Conservation (phyloP, 2,329 filamentous ascomycete species). For the Nothophaeocryptopus gaeumannii region DNA sequence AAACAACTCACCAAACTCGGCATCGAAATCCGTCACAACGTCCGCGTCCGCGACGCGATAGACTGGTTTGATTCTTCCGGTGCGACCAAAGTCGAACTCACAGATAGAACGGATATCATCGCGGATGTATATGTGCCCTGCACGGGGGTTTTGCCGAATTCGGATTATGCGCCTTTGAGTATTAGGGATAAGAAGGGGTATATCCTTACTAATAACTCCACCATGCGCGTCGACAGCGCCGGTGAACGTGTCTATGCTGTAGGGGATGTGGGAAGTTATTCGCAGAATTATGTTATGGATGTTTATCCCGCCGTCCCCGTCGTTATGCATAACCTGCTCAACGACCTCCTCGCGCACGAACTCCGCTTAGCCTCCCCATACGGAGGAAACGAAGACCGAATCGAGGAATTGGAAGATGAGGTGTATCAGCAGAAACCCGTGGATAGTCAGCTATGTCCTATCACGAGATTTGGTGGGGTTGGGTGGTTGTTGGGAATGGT, state of each 20-base stretch:
- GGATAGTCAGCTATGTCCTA: constrained; percentile 30
- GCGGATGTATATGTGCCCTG: constrained; percentile 39
- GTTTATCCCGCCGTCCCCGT: constrained; percentile 38
- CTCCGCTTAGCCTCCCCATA: constrained; percentile 27
- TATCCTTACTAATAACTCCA: constrained; percentile 26
- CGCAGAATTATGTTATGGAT: constrained; percentile 34
- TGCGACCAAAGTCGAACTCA: constrained; percentile 26
- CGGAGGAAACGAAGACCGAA: constrained; percentile 25
- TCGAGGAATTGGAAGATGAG: constrained; percentile 27
- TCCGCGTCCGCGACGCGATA: constrained; percentile 25
- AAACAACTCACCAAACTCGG: constrained; percentile 32
- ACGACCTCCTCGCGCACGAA: constrained; percentile 34
- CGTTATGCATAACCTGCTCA: constrained; percentile 35
- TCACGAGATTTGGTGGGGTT: constrained; percentile 33
- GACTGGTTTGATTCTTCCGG: constrained; percentile 25
- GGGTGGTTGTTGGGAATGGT: constrained; percentile 28
- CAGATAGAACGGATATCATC: constrained; percentile 32
- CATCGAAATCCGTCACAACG: constrained; percentile 32
- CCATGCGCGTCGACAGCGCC: constrained; percentile 31
- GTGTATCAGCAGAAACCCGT: constrained; percentile 15
- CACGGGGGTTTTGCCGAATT: constrained; percentile 36
- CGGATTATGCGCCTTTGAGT: constrained; percentile 27
- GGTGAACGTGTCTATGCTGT: constrained; percentile 36
- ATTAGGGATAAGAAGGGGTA: constrained; percentile 32
- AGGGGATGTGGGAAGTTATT: constrained; percentile 36